Conservation (phyloP, 495 filamentous ascomycete species). For the Penicillium samsonianum region DNA sequence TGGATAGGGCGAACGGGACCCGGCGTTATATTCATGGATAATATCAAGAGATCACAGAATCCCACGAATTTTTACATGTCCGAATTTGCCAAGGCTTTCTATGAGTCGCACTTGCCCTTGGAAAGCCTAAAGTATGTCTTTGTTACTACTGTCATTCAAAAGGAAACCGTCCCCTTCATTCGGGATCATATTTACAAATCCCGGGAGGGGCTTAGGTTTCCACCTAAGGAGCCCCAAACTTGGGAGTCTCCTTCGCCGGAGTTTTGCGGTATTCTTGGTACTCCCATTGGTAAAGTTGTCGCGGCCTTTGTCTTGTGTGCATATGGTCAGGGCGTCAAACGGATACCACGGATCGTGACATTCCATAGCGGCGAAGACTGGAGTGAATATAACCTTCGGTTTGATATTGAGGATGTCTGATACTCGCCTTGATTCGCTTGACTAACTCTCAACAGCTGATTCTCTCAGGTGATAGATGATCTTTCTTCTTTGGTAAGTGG, state of each 20-base stretch:
- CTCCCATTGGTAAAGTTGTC: conserved; percentile 11
- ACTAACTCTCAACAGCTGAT: background rate
- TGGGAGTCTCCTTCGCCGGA: conserved; percentile 5
- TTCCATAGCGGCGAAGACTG: background rate
- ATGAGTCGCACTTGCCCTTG: background rate
- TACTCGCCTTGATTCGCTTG: background rate
- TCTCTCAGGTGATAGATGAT: background rate
- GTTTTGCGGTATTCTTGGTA: conserved; percentile 10
- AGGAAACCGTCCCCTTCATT: background rate
- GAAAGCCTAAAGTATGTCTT: background rate
- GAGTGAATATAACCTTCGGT: background rate
- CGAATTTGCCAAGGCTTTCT: background rate
- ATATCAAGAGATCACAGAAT: background rate
- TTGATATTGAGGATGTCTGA: conserved; percentile 11
- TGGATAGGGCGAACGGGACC: conserved; percentile 4
- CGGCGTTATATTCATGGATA: conserved; percentile 3
- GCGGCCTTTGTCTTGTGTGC: conserved; percentile 6
- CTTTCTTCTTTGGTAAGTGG: background rate
- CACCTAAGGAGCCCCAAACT: background rate
- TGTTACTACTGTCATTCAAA: background rate
- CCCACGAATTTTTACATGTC: background rate
- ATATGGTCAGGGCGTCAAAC: conserved; percentile 10
- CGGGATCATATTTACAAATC: background rate
- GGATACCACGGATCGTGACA: conserved; percentile 2
- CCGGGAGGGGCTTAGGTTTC: background rate